These are phyloP conservation scores for Scedosporium boydii DNA, from an alignment of 2,329 filamentous ascomycete genomes.

Conservation along the genomic window DNA sequence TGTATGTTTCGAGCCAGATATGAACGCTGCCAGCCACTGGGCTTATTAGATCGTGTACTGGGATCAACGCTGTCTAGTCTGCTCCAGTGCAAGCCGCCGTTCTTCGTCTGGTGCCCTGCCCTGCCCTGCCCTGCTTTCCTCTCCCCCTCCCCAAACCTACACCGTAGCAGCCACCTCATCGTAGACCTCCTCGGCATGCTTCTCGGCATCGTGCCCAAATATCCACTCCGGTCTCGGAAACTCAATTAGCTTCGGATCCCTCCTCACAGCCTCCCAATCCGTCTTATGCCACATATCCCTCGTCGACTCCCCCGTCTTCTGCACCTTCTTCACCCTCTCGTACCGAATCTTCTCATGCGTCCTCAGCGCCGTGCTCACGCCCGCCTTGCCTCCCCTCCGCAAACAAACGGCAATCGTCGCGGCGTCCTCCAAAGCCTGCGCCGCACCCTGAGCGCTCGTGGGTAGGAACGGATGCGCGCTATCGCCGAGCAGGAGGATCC, in stretches of 20 bases:
- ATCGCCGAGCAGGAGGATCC: conserved; percentile 29
- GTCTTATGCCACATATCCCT: conserved; percentile 41
- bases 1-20: too few relatives aligned
- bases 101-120: too few relatives aligned
- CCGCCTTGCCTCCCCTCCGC: conserved; percentile 11
- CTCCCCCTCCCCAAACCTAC: background rate
- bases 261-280: conserved; percentile 32
- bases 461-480: conserved; percentile 30
- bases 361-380: conserved; percentile 21
- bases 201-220: conserved; percentile 32
- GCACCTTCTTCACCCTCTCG: conserved; percentile 29
- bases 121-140: too few relatives aligned
- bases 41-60: too few relatives aligned
- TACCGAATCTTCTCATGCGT: conserved; percentile 28
- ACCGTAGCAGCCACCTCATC: background rate
- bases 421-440: conserved; percentile 31
- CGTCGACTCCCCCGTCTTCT: conserved; percentile 34
- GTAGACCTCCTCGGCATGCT: conserved; percentile 21
- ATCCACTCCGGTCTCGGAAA: conserved; percentile 35
- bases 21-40: too few relatives aligned
- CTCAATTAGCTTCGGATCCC: conserved; percentile 32
- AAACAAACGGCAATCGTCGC: conserved; percentile 27
- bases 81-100: too few relatives aligned
- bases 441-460: conserved; percentile 28
- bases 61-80: too few relatives aligned